These are phyloP conservation scores for Dacryopinax spathularia DNA, from an alignment of 768 basidiomycete species.

Conservation along the genomic window DNA sequence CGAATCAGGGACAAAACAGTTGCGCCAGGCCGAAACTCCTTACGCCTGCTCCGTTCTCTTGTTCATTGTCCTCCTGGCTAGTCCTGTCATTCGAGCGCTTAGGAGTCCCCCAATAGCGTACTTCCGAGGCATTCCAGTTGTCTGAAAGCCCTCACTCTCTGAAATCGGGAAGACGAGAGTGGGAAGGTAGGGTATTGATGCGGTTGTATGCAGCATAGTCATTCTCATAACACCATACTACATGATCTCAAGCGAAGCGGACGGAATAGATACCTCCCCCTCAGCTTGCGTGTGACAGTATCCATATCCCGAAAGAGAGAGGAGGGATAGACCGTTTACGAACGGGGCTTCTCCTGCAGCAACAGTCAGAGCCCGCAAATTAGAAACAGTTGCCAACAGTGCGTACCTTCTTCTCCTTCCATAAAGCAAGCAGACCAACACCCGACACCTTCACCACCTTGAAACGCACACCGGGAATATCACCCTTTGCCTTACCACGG, in stretches of 20 bases:
- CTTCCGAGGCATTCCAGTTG: too few species aligned
- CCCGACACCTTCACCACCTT: slow-evolving; percentile 99
- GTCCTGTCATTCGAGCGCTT: too few species aligned
- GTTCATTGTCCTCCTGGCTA: too few species aligned
- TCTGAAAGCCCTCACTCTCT: too few species aligned
- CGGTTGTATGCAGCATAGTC: slow-evolving; percentile 2
- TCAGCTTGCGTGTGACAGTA: background rate
- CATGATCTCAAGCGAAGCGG: background rate
- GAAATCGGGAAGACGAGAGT: too few species aligned
- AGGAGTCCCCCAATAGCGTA: too few species aligned
- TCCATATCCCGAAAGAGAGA: background rate
- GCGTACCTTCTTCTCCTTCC: slow-evolving; percentile 97
- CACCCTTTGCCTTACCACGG: slow-evolving; percentile 98
- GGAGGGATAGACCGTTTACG: slow-evolving; percentile 23
- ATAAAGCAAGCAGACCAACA: slow-evolving; percentile 91
- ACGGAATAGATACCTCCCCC: background rate
- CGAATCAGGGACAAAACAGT: too few species aligned
- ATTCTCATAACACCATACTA: background rate
- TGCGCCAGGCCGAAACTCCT: too few species aligned
- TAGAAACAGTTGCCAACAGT: background rate
- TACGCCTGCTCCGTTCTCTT: too few species aligned
- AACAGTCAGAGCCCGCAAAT: slow-evolving; percentile 8
- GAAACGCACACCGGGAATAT: slow-evolving; percentile 99
- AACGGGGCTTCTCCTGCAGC: slow-evolving; percentile 58
- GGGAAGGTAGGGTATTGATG: too few species aligned